Percentiles rank a stretch among this genome's conserved stretches.
These are phyloP conservation scores for Barnettozyma populi DNA, from an alignment of 805 yeast species.

Conservation along the genomic window DNA sequence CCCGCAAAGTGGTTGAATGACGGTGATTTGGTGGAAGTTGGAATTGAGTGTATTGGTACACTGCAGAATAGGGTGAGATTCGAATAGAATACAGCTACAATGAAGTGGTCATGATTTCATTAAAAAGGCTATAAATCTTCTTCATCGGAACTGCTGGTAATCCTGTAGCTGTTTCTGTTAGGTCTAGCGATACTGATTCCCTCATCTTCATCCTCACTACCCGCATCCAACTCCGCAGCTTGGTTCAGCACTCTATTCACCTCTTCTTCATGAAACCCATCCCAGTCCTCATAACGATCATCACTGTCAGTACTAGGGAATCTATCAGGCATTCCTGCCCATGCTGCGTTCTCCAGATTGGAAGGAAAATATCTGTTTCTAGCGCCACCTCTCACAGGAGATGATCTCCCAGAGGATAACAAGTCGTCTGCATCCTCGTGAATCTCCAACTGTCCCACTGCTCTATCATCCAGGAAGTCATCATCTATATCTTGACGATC, in stretches of 20 bases:
- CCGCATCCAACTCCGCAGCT: not conserved
- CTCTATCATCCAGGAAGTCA: conserved; percentile 19
- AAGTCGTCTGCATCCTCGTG: conserved; percentile 2
- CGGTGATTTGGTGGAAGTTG: conserved; percentile 39
- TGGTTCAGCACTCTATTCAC: not conserved
- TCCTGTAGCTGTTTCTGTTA: not conserved
- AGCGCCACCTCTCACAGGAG: conserved; percentile 13
- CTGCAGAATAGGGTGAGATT: conserved; percentile 34
- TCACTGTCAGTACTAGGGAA: not conserved
- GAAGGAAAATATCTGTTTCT: conserved; percentile 2
- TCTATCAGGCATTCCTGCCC: conserved; percentile 2
- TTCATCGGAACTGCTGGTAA: not conserved
- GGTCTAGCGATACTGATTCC: not conserved
- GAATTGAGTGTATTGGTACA: conserved; percentile 38
- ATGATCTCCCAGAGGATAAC: conserved; percentile 10
- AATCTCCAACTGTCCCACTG: conserved; percentile 5
- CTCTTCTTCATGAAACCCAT: conserved; percentile 6
- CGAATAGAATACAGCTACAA: conserved; percentile 12
- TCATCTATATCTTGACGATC: conserved; percentile 5
- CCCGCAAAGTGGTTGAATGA: conserved; percentile 36
- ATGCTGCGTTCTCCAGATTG: conserved; percentile 2
- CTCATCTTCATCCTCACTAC: conserved; percentile 1
- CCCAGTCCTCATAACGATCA: conserved; percentile 6
- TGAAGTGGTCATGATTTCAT: not conserved
- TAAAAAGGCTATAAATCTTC: conserved; percentile 2